Conservation (phyloP, 768 basidiomycete species). For the Piloderma croceum region DNA sequence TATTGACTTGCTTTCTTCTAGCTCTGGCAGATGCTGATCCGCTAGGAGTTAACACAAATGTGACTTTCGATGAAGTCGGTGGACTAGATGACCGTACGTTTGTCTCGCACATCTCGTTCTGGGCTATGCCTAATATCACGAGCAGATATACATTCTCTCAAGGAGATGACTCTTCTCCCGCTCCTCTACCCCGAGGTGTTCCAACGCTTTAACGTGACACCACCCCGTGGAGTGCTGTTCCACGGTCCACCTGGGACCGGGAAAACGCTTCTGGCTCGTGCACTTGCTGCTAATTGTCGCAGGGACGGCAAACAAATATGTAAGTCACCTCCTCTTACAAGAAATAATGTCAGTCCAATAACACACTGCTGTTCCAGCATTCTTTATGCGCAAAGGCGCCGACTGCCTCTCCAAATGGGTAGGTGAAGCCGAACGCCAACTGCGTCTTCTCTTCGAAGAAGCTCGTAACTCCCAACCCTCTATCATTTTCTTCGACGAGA, state of each 20-base stretch:
- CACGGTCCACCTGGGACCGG: slow-evolving; percentile 99
- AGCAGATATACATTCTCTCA: slow-evolving; percentile 88
- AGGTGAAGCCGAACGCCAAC: slow-evolving; percentile 94
- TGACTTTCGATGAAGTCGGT: slow-evolving; percentile 95
- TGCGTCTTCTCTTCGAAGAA: slow-evolving; percentile 93
- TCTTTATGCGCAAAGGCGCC: slow-evolving; percentile 99
- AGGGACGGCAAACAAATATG: slow-evolving; percentile 84
- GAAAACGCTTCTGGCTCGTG: slow-evolving; percentile 90
- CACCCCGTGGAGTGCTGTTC: slow-evolving; percentile 93
- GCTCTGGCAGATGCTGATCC: slow-evolving; percentile 95
- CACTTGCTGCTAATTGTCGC: slow-evolving; percentile 88
- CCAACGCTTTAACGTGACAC: slow-evolving; percentile 88
- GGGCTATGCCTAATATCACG: slow-evolving; percentile 2
- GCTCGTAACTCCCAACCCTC: slow-evolving; percentile 87
- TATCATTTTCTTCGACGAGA: slow-evolving; percentile 99
- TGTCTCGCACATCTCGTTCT: slow-evolving; percentile 21
- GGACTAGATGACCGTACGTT: slow-evolving; percentile 91
- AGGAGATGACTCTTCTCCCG: slow-evolving; percentile 97
- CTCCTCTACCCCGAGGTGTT: slow-evolving; percentile 96
- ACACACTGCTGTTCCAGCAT: slow-evolving; percentile 47
- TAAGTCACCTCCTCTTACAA: slow-evolving; percentile 35
- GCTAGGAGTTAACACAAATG: slow-evolving; percentile 85
- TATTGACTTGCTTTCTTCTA: slow-evolving; percentile 23
- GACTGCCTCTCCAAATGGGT: slow-evolving; percentile 99
- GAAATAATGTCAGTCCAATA: neutral